Evolutionary conservation across 2,329 filamentous ascomycete species (phyloP).

Genomic region (Ophiostoma sp.): DNA sequence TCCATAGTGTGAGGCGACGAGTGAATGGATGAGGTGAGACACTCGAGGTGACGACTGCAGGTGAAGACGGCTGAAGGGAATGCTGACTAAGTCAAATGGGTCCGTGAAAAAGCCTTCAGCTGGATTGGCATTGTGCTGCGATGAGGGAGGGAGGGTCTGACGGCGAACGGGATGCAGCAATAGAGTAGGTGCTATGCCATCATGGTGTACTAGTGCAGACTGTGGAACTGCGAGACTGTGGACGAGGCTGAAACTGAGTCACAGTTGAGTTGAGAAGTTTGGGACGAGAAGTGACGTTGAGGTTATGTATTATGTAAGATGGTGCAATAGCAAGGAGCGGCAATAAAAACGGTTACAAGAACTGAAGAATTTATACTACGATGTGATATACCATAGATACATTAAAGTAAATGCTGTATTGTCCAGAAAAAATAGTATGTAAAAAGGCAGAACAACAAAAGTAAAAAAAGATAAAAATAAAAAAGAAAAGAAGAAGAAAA

Average conservation of each 20-base stretch:
- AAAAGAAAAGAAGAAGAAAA: background rate
- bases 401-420: background rate
- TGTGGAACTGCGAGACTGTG: too few species aligned
- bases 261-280: too few species aligned
- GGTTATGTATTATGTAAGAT: background rate
- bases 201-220: background rate
- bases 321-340: background rate
- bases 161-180: too few species aligned
- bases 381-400: too few species aligned
- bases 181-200: background rate
- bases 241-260: too few species aligned
- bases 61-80: background rate
- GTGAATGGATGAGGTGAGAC: background rate
- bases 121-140: background rate
- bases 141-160: background rate
- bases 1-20: conserved; percentile 17
- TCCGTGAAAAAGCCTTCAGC: conserved; percentile 3
- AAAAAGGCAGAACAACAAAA: background rate
- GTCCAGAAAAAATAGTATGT: background rate
- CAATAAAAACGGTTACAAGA: too few species aligned
- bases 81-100: conserved; percentile 3
- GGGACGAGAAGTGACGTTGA: too few species aligned
- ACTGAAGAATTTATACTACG: too few species aligned
- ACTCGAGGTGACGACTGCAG: background rate
- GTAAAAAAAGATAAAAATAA: background rate